phyloP scores from a whole-genome alignment of 2,329 filamentous ascomycete species.

The Fusarium sulawesiense region DNA sequence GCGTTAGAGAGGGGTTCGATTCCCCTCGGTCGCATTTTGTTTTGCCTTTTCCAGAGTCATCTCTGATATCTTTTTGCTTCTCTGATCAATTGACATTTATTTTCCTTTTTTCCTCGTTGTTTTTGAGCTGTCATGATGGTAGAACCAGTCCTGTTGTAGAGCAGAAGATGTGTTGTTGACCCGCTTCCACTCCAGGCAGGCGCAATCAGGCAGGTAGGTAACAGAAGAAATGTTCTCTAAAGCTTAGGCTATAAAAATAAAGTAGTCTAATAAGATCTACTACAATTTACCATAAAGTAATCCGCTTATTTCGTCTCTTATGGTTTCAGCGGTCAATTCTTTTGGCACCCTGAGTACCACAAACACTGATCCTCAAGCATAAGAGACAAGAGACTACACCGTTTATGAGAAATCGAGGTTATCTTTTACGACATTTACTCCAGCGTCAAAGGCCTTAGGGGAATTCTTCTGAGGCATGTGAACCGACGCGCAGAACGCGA shows the following conservation, averaged over 20 bases:
- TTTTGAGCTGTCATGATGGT: fast-evolving
- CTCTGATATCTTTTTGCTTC: not conserved
- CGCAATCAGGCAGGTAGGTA: not conserved
- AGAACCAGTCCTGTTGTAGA: not conserved
- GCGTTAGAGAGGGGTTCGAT: slow-evolving; percentile 6
- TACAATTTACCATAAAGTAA: too few relatives aligned
- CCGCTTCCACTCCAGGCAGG: not conserved
- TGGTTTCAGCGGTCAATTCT: too few relatives aligned
- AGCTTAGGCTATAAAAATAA: too few relatives aligned
- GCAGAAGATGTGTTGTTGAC: not conserved
- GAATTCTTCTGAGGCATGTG: not conserved
- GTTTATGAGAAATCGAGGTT: too few relatives aligned
- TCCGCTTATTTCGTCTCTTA: too few relatives aligned
- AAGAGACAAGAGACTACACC: too few relatives aligned
- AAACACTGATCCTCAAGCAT: too few relatives aligned
- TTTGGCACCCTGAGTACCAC: not conserved
- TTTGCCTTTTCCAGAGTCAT: not conserved
- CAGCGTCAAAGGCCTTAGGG: too few relatives aligned
- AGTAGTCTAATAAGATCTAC: too few relatives aligned
- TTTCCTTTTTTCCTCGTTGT: too few relatives aligned
- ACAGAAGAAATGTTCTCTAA: too few relatives aligned
- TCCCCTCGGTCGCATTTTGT: not conserved
- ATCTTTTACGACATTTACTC: too few relatives aligned
- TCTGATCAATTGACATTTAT: not conserved
- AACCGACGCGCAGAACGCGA: not conserved